Conservation (phyloP, 2,329 filamentous ascomycete genomes). For the Neopestalotiopsis sp. region DNA sequence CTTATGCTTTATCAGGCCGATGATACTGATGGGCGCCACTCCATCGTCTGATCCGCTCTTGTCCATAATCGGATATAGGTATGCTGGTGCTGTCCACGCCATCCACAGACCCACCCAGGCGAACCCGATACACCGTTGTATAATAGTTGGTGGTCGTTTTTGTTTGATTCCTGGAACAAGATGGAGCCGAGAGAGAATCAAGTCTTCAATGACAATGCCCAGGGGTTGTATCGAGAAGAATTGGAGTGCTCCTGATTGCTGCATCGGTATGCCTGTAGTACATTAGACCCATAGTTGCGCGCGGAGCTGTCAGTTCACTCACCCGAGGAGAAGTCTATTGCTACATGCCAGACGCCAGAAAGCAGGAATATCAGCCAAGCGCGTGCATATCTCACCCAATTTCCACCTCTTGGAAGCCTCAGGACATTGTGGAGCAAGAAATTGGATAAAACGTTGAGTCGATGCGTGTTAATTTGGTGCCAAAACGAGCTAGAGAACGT, state of each 20-base stretch:
- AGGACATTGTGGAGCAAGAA: conserved; percentile 18
- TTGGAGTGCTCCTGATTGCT: conserved; percentile 14
- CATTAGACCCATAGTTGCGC: neutral
- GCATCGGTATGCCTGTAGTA: conserved; percentile 2
- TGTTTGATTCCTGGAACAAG: neutral
- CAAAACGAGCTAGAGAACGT: conserved; percentile 17
- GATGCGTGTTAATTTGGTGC: conserved; percentile 22
- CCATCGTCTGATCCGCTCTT: conserved; percentile 14
- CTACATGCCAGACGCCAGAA: conserved; percentile 19
- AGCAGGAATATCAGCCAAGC: conserved; percentile 20
- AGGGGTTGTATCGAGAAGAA: conserved; percentile 21
- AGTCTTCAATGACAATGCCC: conserved; percentile 19
- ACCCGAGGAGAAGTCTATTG: conserved; percentile 21
- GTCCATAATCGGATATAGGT: conserved; percentile 23
- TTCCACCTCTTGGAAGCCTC: neutral
- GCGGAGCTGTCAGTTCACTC: neutral
- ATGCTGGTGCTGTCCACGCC: conserved; percentile 23
- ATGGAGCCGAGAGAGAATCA: neutral
- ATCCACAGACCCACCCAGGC: conserved; percentile 22
- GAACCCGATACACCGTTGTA: conserved; percentile 15
- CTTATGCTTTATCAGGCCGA: neutral
- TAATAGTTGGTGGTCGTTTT: neutral
- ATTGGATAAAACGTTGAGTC: conserved; percentile 16
- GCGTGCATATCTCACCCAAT: conserved; percentile 12
- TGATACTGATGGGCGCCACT: conserved; percentile 19